Evolutionary conservation across 805 yeast species (phyloP).

Genomic region (Candida pseudofarinosa): DNA sequence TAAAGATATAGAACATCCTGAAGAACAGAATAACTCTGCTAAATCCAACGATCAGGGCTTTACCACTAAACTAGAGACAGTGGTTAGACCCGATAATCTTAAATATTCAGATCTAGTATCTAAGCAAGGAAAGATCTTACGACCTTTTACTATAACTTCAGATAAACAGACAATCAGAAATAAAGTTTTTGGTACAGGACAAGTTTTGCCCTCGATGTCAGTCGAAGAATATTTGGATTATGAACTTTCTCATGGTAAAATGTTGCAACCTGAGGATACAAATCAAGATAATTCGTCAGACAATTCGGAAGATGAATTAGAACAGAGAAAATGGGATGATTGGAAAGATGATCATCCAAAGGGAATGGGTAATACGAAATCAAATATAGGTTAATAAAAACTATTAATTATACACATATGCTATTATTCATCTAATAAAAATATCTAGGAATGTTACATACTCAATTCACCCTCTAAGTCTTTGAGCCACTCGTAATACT

Average conservation of each 20-base stretch:
- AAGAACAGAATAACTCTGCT: constrained; percentile 3
- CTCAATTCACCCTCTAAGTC: constrained; percentile 24
- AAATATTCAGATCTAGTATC: constrained; percentile 44
- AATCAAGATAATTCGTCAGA: constrained; percentile 41
- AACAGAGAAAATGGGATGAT: constrained; percentile 88
- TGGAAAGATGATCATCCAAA: constrained; percentile 80
- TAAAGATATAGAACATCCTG: background rate
- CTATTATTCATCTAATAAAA: background rate
- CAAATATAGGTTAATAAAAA: constrained; percentile 30
- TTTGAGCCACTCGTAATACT: constrained; percentile 34
- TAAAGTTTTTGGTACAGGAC: constrained; percentile 88
- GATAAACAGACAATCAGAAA: constrained; percentile 52
- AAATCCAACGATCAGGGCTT: constrained; percentile 39
- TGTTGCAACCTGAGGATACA: constrained; percentile 47
- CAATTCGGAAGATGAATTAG: constrained; percentile 65
- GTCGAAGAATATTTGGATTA: constrained; percentile 88
- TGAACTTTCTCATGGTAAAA: constrained; percentile 82
- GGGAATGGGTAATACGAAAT: constrained; percentile 85
- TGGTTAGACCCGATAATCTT: constrained; percentile 27
- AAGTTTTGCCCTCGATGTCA: constrained; percentile 87
- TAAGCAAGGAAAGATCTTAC: constrained; percentile 70
- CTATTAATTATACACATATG: constrained; percentile 1
- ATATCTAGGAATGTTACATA: background rate
- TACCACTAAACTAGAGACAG: constrained; percentile 59
- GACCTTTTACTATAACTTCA: constrained; percentile 74